Evolutionary conservation across 108 stramenopile species (phyloP), one percentile per base, ranked within the genome.

Genomic region (Nitzschia sp.): DNA sequence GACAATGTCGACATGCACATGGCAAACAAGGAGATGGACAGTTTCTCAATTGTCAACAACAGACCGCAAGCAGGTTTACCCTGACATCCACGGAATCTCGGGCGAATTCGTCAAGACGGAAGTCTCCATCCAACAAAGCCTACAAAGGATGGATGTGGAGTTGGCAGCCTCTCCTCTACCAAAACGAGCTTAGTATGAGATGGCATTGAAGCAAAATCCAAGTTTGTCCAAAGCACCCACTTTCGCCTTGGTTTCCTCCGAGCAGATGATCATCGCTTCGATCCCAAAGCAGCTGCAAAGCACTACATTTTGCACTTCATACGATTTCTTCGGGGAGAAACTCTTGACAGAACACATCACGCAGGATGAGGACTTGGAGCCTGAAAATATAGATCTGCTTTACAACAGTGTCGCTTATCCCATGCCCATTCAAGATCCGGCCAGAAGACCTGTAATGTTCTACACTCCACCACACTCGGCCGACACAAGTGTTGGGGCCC

Each of bases 21-120:
- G 9, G 67, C 67, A n/a, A n/a, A n/a, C 22, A 56, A 68, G 51
- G 55, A 57, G 26, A 43, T 68, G 52, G 40, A 1, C 5, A 8
- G 14, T 14, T 40, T 70, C 3, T 70, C 69, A 5, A 43, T 40
- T 70, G 21, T 70, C 69, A 5, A 43, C 34, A 5, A 29, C 8
- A 29, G 57, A 59, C 12, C 0, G 57, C 38, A 58, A 70, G 14
- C 48, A 17, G 40, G 46, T 48, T 14, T 60, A 60, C 46, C 8
- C 3, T 0, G 69, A 70, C 10, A 20, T 70, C 3, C 69, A 70
- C 34, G 69, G 69, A 7, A 59, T 70, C 8, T 29, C 69, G 9
- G 21, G 14, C 15, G 37, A 22, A 15, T 20, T 57, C 3, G 14
- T 50, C 9, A 58, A 70, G 21, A 41, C 51, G 2, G 58, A 58